phyloP scores from a whole-genome alignment of 257 asterid species.

The Plantago major region DNA sequence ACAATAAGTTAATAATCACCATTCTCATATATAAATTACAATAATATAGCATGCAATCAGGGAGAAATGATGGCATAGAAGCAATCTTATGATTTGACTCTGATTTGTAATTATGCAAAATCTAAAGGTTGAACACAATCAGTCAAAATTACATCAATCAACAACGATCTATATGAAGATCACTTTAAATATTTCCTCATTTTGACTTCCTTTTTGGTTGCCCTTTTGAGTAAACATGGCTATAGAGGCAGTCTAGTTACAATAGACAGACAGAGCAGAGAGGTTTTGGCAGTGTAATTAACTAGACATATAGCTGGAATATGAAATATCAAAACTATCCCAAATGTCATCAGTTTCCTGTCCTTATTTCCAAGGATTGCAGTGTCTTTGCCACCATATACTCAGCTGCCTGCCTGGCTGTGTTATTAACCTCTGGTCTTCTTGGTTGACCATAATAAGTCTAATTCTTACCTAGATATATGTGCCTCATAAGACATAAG shows the following conservation, averaged over 20 bases:
- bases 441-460: not conserved
- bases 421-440: not conserved
- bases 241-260: conserved; percentile 13
- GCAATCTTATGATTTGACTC: conserved; percentile 14
- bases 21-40: too few relatives aligned
- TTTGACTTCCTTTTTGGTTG: conserved; percentile 6
- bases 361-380: too few relatives aligned
- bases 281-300: conserved; percentile 18
- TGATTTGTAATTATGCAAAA: not conserved
- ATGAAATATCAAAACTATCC: conserved; percentile 21
- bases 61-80: conserved; percentile 24
- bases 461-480: too few relatives aligned
- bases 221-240: conserved; percentile 23
- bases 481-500: too few relatives aligned
- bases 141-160: conserved; percentile 2
- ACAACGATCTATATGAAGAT: not conserved
- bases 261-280: conserved; percentile 24
- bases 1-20: too few relatives aligned
- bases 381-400: not conserved
- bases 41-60: conserved; percentile 14
- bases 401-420: too few relatives aligned
- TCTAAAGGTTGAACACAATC: conserved; percentile 2
- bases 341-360: conserved; percentile 7
- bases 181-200: conserved; percentile 18
- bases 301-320: not conserved